Conservation (phyloP, 257 asterid species). For the Fraxinus excelsior region DNA sequence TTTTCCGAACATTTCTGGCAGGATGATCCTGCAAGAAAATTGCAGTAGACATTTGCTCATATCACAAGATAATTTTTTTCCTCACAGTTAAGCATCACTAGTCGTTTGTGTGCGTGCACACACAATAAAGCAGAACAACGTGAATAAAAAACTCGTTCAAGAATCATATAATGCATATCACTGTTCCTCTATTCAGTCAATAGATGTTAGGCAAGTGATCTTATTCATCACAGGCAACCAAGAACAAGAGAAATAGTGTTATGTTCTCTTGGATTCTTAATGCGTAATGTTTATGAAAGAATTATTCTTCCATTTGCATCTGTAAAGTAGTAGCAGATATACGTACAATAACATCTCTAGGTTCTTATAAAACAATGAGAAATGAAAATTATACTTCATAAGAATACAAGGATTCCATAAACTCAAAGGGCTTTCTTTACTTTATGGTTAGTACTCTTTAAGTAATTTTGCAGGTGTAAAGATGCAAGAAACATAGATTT, state of each 20-base stretch:
- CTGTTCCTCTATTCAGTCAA: not conserved
- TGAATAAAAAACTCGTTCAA: not conserved
- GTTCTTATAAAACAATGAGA: not conserved
- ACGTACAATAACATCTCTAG: not conserved
- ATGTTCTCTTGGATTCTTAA: not conserved
- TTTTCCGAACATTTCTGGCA: constrained; percentile 43
- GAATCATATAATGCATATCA: not conserved
- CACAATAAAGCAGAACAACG: not conserved
- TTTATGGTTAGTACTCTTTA: not conserved
- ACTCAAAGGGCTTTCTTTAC: constrained; percentile 3
- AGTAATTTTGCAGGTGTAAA: not conserved
- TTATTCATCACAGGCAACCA: not conserved
- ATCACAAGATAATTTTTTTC: constrained; percentile 9
- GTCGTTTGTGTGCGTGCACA: too few relatives aligned
- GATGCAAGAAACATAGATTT: not conserved
- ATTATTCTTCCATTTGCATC: not conserved
- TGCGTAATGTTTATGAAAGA: not conserved
- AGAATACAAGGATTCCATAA: not conserved
- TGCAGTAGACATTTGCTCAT: not conserved
- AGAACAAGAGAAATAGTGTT: not conserved
- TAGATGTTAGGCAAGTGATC: not conserved
- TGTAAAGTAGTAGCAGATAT: not conserved
- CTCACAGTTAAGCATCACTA: not conserved
- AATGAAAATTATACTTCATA: not conserved
- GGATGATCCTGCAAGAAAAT: constrained; percentile 45